Conservation (phyloP, 352 stramenopile species). For the Phytopythium aichiense region DNA sequence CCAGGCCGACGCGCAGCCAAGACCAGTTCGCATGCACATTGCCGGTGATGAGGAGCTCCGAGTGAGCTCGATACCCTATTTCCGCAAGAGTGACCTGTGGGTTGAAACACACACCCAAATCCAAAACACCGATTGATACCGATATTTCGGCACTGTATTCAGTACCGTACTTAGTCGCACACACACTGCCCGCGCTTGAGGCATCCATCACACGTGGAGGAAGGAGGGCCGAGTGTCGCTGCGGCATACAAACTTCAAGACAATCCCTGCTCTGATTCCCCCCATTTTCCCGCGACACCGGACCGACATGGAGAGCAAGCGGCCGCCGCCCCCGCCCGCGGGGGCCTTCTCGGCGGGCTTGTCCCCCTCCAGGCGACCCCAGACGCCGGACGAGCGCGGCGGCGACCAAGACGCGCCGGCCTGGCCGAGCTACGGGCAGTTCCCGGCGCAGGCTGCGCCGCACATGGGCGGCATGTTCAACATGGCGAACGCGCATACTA, state of each 20-base stretch:
- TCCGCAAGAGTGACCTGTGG: too few species aligned
- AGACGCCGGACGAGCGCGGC: neutral
- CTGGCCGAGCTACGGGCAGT: constrained; percentile 2
- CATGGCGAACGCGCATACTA: constrained; percentile 5
- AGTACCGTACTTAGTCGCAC: neutral
- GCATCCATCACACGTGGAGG: constrained; percentile 2
- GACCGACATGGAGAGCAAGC: constrained; percentile 22
- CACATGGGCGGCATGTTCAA: constrained; percentile 1
- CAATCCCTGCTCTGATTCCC: neutral
- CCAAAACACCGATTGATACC: too few species aligned
- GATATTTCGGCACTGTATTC: too few species aligned
- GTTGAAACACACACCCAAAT: too few species aligned
- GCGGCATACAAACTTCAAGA: neutral
- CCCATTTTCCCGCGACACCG: neutral
- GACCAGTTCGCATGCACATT: too few species aligned
- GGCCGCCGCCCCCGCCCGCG: constrained; percentile 11
- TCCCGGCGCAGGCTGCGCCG: constrained; percentile 7
- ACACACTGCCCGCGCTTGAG: neutral
- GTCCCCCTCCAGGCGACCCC: neutral
- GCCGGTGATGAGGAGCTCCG: too few species aligned
- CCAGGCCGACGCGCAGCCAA: too few species aligned
- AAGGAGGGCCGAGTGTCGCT: neutral
- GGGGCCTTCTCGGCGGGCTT: constrained; percentile 8
- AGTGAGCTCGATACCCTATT: too few species aligned
- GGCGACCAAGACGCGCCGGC: constrained; percentile 1